Base-by-base conservation (phyloP, 2,329 filamentous ascomycete species). In the Colletotrichum sublineola region DNA sequence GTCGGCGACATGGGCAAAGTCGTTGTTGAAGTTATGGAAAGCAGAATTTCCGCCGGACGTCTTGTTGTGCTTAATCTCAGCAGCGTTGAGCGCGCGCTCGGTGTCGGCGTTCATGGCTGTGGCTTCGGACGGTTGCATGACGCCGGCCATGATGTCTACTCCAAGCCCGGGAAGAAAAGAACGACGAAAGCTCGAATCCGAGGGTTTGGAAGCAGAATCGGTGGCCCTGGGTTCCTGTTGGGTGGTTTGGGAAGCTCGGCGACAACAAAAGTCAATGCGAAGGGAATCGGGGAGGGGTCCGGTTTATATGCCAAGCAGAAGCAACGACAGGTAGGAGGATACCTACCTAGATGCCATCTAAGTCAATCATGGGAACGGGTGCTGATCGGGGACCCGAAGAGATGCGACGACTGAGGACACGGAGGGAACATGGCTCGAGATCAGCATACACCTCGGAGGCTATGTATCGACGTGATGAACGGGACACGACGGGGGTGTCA, bases 21-120 rank as follows among this genome's bases (percentile, higher is more conserved):
- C 91, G 79, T 93, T 93, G 84, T 94, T 88, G 82, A 92, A 94
- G 84, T 94, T 94, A 84, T 92, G 91, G 83, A 92, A 93, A 73
- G 92, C 92, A 73, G 86, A 86, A 78, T 93, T 93, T 76, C 91
- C 91, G 72, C 91, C 91, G 0, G 85, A 78, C 1, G 91, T 93
- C 79, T 86, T 87, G 50, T 73, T 73, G 36, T 58, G 31, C 62
- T 67, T 73, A 42, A 60, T 15, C 38, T 73, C 71, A 9, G 62
- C 62, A 20, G 67, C 57, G 18, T 67, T 63, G 18, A 71, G 36
- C 24, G 42, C 56, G 36, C 50, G 36, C 18, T 44, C 7, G 40
- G 42, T 14, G 67, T n/a, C 24, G 44, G 36, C 44, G 15, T 24
- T 67, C 36, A 55, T 42, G 60, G 44, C 67, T 24, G 55, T 48